A percentile compares a stretch with the other conserved stretches of the same genome.
phyloP scores from a whole-genome alignment of 192 early-diverging fungal species.

The Geranomyces michiganensis region DNA sequence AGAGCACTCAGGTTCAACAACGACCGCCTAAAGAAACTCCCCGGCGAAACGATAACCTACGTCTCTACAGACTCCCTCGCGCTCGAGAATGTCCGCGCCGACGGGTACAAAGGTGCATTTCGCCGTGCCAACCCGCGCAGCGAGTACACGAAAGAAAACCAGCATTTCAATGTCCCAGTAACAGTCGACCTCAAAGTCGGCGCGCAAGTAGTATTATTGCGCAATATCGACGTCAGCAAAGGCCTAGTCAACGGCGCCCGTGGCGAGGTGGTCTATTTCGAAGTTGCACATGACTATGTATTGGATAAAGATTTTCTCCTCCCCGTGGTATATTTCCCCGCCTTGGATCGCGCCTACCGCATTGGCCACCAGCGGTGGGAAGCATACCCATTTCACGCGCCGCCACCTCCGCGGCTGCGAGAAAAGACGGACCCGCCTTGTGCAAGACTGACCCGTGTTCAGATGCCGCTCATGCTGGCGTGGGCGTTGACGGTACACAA shows the following conservation, averaged over 20 bases:
- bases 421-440: background rate
- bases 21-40: slow-evolving; percentile 18
- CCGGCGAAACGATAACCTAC: slow-evolving; percentile 16
- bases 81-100: background rate
- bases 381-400: background rate
- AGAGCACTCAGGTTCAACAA: slow-evolving; percentile 36
- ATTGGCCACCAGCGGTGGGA: slow-evolving; percentile 14
- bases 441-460: slow-evolving; percentile 29
- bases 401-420: background rate
- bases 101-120: background rate
- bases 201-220: slow-evolving; percentile 47
- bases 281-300: background rate
- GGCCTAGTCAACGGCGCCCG: slow-evolving; percentile 54
- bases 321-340: slow-evolving; percentile 46
- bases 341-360: background rate
- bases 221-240: slow-evolving; percentile 34
- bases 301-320: background rate
- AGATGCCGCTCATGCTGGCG: slow-evolving; percentile 51
- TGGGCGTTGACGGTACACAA: slow-evolving; percentile 58
- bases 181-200: slow-evolving; percentile 38
- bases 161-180: background rate
- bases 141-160: background rate
- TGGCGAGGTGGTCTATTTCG: slow-evolving; percentile 47
- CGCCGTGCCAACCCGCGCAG: background rate
- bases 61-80: slow-evolving; percentile 15